These are phyloP conservation scores for Nadsonia starkeyi-henricii DNA, from an alignment of 1,139 yeast genomes.

Conservation along the genomic window DNA sequence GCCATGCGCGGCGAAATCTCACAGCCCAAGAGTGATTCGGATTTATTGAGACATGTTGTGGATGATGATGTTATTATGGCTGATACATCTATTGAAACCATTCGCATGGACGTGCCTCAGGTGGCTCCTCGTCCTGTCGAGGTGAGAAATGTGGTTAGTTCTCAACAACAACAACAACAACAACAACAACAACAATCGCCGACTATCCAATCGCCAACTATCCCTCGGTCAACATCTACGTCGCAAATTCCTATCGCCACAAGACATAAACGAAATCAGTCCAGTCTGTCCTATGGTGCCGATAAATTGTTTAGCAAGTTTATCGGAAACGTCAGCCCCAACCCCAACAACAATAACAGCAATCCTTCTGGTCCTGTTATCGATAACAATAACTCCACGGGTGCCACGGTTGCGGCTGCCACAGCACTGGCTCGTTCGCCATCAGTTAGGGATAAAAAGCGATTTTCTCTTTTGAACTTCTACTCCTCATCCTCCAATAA, in stretches of 20 bases:
- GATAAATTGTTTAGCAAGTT: slow-evolving; percentile 17
- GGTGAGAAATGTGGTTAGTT: not conserved
- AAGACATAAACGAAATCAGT: slow-evolving; percentile 16
- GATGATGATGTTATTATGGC: not conserved
- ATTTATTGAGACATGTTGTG: too few relatives aligned
- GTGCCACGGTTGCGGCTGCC: not conserved
- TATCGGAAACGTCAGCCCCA: slow-evolving; percentile 11
- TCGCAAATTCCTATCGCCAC: slow-evolving; percentile 6
- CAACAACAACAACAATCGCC: too few relatives aligned
- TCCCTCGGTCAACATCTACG: too few relatives aligned
- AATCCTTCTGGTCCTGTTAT: too few relatives aligned
- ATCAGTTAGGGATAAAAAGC: not conserved
- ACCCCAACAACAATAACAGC: not conserved
- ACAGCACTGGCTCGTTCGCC: not conserved
- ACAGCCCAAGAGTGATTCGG: too few relatives aligned
- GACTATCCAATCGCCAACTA: slow-evolving; percentile 1
- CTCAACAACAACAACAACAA: too few relatives aligned
- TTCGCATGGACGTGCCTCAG: not conserved
- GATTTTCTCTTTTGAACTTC: not conserved
- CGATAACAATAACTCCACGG: not conserved
- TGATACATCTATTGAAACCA: not conserved
- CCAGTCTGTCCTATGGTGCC: slow-evolving; percentile 19
- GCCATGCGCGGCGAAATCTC: not conserved
- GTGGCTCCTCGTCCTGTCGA: not conserved
- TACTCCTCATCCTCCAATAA: not conserved